phyloP scores from a whole-genome alignment of 805 yeast genomes.

The Tetrapisispora nanseiensis region DNA sequence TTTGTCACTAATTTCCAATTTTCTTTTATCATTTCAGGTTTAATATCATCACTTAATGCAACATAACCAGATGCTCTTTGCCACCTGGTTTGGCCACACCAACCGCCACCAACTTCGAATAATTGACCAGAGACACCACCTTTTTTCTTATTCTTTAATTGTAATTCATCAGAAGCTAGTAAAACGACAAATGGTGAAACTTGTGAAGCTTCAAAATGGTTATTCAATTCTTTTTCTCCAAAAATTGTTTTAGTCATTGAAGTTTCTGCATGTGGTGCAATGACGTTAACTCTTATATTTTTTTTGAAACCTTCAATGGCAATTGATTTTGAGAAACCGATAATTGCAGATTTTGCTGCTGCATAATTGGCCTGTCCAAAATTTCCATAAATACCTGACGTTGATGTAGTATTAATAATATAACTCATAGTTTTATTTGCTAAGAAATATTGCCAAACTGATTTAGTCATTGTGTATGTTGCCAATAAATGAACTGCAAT shows the following conservation, averaged over 20 bases:
- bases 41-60: conserved; percentile 34
- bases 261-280: conserved; percentile 98
- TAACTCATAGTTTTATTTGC: conserved; percentile 65
- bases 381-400: conserved; percentile 95
- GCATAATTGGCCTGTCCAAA: conserved; percentile 97
- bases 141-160: conserved; percentile 19
- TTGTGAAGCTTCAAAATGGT: conserved; percentile 74
- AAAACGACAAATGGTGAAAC: conserved; percentile 86
- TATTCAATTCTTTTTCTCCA: conserved; percentile 58
- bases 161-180: conserved; percentile 64
- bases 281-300: conserved; percentile 66
- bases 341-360: conserved; percentile 82
- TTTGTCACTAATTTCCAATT: conserved; percentile 59
- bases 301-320: conserved; percentile 84
- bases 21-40: conserved; percentile 62
- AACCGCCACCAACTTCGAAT: conserved; percentile 93
- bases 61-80: conserved; percentile 85
- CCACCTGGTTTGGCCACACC: conserved; percentile 93
- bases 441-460: conserved; percentile 85
- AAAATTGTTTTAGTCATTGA: conserved; percentile 91
- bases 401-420: conserved; percentile 82
- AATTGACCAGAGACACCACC: conserved; percentile 59
- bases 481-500: conserved; percentile 75
- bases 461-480: conserved; percentile 69
- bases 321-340: conserved; percentile 75